Evolutionary conservation across 305 asterid species (phyloP).

Genomic region (Rubia tinctorum): DNA sequence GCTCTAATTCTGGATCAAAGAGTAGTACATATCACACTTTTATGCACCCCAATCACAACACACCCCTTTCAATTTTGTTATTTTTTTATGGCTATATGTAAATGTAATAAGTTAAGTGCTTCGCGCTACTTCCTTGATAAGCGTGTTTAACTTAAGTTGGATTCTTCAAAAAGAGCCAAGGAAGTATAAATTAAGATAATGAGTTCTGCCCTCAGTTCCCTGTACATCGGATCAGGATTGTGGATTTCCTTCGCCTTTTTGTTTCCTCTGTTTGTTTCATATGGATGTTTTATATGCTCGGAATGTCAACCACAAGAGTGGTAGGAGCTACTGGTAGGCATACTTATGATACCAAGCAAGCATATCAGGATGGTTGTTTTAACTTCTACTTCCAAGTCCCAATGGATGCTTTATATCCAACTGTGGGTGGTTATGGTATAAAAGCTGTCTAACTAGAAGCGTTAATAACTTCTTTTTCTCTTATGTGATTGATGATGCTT

Average conservation of each 20-base stretch:
- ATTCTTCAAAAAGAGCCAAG: too few relatives aligned
- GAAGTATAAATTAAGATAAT: not conserved
- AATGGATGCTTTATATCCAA: not conserved
- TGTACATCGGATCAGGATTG: not conserved
- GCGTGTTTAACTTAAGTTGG: too few relatives aligned
- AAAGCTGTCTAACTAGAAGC: too few relatives aligned
- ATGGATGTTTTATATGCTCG: not conserved
- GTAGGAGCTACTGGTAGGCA: not conserved
- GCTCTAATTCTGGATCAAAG: too few relatives aligned
- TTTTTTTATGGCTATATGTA: too few relatives aligned
- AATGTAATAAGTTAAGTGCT: too few relatives aligned
- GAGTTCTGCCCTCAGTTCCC: not conserved
- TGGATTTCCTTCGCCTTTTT: not conserved
- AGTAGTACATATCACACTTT: too few relatives aligned
- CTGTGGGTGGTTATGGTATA: not conserved
- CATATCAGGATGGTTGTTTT: not conserved
- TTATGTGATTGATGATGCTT: not conserved
- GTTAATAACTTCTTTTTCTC: not conserved
- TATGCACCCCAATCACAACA: too few relatives aligned
- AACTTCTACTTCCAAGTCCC: not conserved
- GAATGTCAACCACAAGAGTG: conserved; percentile 1
- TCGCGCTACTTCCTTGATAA: too few relatives aligned
- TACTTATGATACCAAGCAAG: not conserved
- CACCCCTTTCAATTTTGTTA: too few relatives aligned
- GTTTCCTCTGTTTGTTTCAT: not conserved